These are phyloP conservation scores for Leccinum glutinopallens DNA, from an alignment of 1,284 basidiomycete genomes.

Conservation along the genomic window DNA sequence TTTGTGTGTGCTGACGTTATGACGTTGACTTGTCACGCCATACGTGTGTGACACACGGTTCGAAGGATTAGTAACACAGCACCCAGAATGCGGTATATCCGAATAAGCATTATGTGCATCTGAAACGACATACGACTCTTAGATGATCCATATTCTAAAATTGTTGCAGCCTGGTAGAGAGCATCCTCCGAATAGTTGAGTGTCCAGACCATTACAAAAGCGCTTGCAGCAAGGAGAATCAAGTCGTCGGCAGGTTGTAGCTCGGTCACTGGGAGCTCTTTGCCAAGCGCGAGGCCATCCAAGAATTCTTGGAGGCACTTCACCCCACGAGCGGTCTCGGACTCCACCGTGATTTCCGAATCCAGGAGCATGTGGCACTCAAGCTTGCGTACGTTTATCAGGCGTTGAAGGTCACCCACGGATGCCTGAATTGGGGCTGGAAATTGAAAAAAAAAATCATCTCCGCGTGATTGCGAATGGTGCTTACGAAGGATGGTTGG, in stretches of 20 bases:
- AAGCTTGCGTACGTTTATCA: slow-evolving; percentile 75
- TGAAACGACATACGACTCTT: slow-evolving; percentile 79
- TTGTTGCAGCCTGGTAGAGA: slow-evolving; percentile 61
- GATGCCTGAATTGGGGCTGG: slow-evolving; percentile 42
- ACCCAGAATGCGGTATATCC: slow-evolving; percentile 81
- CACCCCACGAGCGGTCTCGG: slow-evolving; percentile 53
- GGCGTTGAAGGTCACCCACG: slow-evolving; percentile 50
- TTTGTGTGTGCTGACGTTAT: no score
- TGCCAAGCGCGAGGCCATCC: slow-evolving; percentile 65
- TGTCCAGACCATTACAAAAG: slow-evolving; percentile 66
- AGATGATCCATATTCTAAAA: slow-evolving; percentile 73
- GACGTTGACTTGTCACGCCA: no score
- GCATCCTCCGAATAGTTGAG: slow-evolving; percentile 54
- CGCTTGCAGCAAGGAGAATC: slow-evolving; percentile 71
- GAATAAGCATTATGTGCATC: slow-evolving; percentile 71
- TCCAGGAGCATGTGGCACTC: slow-evolving; percentile 57
- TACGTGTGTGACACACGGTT: background rate
- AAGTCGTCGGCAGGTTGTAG: slow-evolving; percentile 89
- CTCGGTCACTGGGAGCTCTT: slow-evolving; percentile 70
- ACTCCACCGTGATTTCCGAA: slow-evolving; percentile 53
- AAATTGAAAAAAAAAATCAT: slow-evolving; percentile 19
- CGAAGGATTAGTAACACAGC: slow-evolving; percentile 7
- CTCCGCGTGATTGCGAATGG: slow-evolving; percentile 14
- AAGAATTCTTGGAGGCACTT: slow-evolving; percentile 64
- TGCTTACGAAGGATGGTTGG: slow-evolving; percentile 52